Percentiles rank a stretch among this genome's conserved stretches.
These are phyloP conservation scores for Halophytophthora polymorphica DNA, from an alignment of 352 stramenopile genomes.

Conservation along the genomic window DNA sequence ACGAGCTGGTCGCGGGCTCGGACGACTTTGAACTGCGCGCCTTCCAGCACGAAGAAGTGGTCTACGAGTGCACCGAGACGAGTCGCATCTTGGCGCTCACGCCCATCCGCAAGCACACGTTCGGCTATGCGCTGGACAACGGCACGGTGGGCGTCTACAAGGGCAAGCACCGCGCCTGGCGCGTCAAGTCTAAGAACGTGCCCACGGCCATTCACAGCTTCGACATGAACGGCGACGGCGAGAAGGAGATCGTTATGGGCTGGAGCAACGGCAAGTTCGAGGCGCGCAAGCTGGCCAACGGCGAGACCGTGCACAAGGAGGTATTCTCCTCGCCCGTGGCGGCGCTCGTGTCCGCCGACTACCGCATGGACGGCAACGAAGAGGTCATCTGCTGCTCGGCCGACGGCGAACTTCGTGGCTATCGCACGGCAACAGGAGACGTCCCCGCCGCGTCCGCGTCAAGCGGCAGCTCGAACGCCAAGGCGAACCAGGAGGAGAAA, in stretches of 20 bases:
- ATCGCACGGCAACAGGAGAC: conserved; percentile 47
- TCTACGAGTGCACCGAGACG: conserved; percentile 88
- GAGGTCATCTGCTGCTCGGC: conserved; percentile 87
- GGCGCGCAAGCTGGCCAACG: conserved; percentile 66
- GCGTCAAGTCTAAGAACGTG: conserved; percentile 90
- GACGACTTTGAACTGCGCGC: conserved; percentile 91
- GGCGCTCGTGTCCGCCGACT: conserved; percentile 77
- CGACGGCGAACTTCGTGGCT: conserved; percentile 80
- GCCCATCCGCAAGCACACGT: conserved; percentile 67
- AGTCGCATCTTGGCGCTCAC: conserved; percentile 71
- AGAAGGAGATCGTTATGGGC: conserved; percentile 86
- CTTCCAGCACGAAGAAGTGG: conserved; percentile 88
- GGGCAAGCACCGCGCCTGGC: conserved; percentile 82
- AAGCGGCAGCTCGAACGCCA: conserved; percentile 29
- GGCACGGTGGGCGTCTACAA: conserved; percentile 93
- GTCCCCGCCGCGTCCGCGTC: conserved; percentile 19
- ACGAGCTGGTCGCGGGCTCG: conserved; percentile 86
- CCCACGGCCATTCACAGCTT: conserved; percentile 80
- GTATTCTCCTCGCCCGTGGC: conserved; percentile 61
- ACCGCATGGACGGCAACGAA: conserved; percentile 84
- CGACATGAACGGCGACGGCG: conserved; percentile 89
- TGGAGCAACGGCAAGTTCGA: conserved; percentile 91
- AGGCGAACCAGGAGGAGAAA: conserved; percentile 58
- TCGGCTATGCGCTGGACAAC: conserved; percentile 89
- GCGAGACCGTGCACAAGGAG: conserved; percentile 84